Evolutionary conservation across 2,329 filamentous ascomycete genomes (phyloP), one percentile per base, ranked within the genome.

Genomic region (Arthrocladium fulminans): DNA sequence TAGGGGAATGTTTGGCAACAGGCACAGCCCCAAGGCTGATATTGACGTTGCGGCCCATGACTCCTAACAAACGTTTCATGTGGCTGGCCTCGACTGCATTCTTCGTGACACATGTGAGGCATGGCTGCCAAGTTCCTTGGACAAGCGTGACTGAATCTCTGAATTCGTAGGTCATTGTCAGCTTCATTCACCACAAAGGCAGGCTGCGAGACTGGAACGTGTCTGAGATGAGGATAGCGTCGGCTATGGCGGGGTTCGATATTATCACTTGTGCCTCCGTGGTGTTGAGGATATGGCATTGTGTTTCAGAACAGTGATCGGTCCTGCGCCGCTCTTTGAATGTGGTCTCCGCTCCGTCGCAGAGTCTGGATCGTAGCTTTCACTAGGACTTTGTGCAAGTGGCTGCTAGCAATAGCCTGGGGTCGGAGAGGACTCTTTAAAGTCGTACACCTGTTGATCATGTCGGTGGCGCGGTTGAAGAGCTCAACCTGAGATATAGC

Each of bases 31-130:
- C 22, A 39, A 15, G 34, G 17, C 13, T 25, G 34, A 29, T 27
- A 25, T 47, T 39, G 44, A 39, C 22, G 17, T 8, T 24, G 30
- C 19, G 15, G 19, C 22, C 22, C 23, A 47, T 39, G 22, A 47
- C 17, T 39, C 44, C 22, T 19, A 38, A 20, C 20, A 17, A 34
- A 19, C 29, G 44, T 47, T 47, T 47, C 44, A 47, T 38, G 34
- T 24, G 44, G 19, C 15, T 38, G 44, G 13, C 34, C 13, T 8
- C 30, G 32, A 39, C 13, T 39, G 44, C n/a, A 39, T 22, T 12
- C 32, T 47, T 39, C 32, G 44, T 47, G 32, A 39, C 29, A 13
- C n/a, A 23, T n/a, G 32, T 47, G 23, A 38, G 44, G 32, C 44
- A 47, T 47, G n/a, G 44, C 32, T 20, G 34, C 25, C 20, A 47